A percentile compares a stretch with the other conserved stretches of the same genome.
These are phyloP conservation scores for Mycena belliarum DNA, from an alignment of 768 basidiomycete species.

Conservation along the genomic window DNA sequence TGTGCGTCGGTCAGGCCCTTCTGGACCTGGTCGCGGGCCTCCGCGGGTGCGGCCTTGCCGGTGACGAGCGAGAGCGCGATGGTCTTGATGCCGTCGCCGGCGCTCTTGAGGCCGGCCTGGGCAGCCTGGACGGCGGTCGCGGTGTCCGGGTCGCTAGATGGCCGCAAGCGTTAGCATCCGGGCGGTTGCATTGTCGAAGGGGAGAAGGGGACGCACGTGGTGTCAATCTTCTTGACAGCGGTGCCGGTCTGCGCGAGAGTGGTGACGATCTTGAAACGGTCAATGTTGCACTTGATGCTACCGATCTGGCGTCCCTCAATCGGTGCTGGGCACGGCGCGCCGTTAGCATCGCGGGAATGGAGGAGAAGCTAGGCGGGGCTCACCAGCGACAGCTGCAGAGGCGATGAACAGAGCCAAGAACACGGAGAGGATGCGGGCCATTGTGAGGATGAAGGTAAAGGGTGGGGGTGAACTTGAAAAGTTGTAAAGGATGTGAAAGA, in stretches of 20 bases:
- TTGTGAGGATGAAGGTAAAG: conserved; percentile 7
- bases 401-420: conserved; percentile 18
- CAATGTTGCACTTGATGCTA: conserved; percentile 23
- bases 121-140: conserved; percentile 16
- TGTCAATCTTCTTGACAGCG: conserved; percentile 25
- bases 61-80: conserved; percentile 26
- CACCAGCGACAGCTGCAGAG: conserved; percentile 10
- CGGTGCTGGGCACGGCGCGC: conserved; percentile 3
- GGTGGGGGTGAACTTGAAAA: not conserved
- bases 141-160: conserved; percentile 20
- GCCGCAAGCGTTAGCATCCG: not conserved
- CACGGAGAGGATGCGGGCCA: conserved; percentile 25
- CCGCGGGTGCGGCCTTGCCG: conserved; percentile 23
- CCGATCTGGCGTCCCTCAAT: conserved; percentile 4
- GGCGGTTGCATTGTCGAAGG: too few relatives aligned
- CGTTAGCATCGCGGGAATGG: too few relatives aligned
- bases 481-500: conserved; percentile 1
- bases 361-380: not conserved
- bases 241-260: conserved; percentile 24
- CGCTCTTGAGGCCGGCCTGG: conserved; percentile 20
- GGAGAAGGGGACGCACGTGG: conserved; percentile 13
- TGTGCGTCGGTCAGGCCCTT: conserved; percentile 22
- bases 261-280: conserved; percentile 27
- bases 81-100: conserved; percentile 22
- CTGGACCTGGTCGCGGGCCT: conserved; percentile 21